Evolutionary conservation across 257 asterid species (phyloP).

Genomic region (Penstemon barbatus): DNA sequence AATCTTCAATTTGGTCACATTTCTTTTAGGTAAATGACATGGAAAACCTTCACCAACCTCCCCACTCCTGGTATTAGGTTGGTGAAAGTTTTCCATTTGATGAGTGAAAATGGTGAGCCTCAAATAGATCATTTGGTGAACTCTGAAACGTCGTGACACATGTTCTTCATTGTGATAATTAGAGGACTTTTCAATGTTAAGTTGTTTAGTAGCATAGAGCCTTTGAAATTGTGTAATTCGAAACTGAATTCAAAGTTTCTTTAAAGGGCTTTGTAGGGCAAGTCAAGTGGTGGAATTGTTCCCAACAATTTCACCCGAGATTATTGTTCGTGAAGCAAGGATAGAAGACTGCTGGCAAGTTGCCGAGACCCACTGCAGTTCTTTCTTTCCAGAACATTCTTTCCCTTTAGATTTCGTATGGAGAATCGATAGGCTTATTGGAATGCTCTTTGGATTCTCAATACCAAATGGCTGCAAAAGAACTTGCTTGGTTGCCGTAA

Average conservation of each 20-base stretch:
- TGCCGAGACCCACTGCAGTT: constrained; percentile 92
- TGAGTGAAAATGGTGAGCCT: not conserved
- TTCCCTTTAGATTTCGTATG: constrained; percentile 82
- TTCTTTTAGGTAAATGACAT: no score
- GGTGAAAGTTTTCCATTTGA: no score
- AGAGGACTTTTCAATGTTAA: not conserved
- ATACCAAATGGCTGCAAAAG: constrained; percentile 81
- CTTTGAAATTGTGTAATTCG: not conserved
- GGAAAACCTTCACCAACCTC: no score
- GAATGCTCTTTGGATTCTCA: constrained; percentile 88
- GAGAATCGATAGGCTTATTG: constrained; percentile 79
- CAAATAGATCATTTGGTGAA: not conserved
- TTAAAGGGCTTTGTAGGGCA: constrained; percentile 64
- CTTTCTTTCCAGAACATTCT: constrained; percentile 85
- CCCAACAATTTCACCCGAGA: constrained; percentile 67
- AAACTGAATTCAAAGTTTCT: not conserved
- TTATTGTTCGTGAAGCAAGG: constrained; percentile 85
- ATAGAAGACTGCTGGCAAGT: constrained; percentile 98
- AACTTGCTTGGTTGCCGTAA: constrained; percentile 84
- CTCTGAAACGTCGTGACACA: not conserved
- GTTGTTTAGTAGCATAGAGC: not conserved
- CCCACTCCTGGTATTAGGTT: no score
- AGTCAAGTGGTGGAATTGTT: constrained; percentile 80
- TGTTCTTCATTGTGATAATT: not conserved
- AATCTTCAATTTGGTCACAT: no score